phyloP scores from a whole-genome alignment of 2,329 filamentous ascomycete genomes.

The Colletotrichum destructivum region DNA sequence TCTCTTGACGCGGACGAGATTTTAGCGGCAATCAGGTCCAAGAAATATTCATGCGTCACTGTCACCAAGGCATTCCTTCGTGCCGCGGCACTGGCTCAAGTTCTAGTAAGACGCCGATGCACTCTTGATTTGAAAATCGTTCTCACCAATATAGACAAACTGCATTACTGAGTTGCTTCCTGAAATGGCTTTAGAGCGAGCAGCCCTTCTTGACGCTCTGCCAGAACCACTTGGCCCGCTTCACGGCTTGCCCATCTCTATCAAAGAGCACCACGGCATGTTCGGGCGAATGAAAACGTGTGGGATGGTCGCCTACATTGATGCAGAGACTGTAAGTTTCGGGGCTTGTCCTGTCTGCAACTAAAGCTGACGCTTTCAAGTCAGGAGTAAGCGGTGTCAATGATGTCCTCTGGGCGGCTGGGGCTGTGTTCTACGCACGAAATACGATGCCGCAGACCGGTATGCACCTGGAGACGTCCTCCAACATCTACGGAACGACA shows the following conservation, averaged over 20 bases:
- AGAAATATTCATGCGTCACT: slow-evolving; percentile 7
- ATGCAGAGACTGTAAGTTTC: slow-evolving; percentile 13
- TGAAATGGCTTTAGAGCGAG: slow-evolving; percentile 53
- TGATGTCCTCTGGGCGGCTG: slow-evolving; percentile 11
- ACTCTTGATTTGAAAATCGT: neutral
- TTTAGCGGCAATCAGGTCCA: slow-evolving; percentile 9
- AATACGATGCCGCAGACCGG: slow-evolving; percentile 12
- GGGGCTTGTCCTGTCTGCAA: neutral
- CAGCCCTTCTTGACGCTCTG: slow-evolving; percentile 51
- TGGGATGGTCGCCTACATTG: slow-evolving; percentile 44
- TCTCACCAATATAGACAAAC: slow-evolving; percentile 48
- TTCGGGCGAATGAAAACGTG: slow-evolving; percentile 43
- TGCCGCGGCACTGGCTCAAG: slow-evolving; percentile 9
- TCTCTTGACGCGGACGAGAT: neutral
- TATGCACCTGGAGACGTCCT: slow-evolving; percentile 26
- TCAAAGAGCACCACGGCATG: slow-evolving; percentile 56
- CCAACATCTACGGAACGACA: slow-evolving; percentile 21
- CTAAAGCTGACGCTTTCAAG: slow-evolving; percentile 12
- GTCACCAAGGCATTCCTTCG: slow-evolving; percentile 7
- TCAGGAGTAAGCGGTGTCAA: slow-evolving; percentile 17
- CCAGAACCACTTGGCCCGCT: slow-evolving; percentile 52
- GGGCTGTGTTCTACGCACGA: slow-evolving; percentile 17
- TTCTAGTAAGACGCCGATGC: slow-evolving; percentile 6
- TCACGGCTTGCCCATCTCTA: slow-evolving; percentile 54
- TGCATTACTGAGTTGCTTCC: slow-evolving; percentile 53